A percentile compares a stretch with the other conserved stretches of the same genome.
Conservation (phyloP, 169 alveolate genomes). For the Pseudocohnilembus persalinus region DNA sequence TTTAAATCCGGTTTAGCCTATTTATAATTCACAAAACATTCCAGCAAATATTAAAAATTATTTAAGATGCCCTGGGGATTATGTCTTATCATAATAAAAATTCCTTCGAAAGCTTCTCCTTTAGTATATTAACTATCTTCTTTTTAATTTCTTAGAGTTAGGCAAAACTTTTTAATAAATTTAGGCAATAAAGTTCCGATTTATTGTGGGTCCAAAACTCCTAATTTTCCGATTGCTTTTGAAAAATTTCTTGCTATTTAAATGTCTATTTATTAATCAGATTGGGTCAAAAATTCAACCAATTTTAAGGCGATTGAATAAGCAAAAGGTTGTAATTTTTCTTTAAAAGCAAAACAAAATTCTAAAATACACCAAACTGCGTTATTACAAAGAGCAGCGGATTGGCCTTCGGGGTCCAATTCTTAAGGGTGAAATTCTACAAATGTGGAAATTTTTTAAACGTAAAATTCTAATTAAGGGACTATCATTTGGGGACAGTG, state of each 20-base stretch:
- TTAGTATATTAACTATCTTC: background rate
- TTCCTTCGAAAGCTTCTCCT: slow-evolving; percentile 23
- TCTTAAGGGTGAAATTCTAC: background rate
- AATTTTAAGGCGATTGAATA: background rate
- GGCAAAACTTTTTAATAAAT: slow-evolving; percentile 17
- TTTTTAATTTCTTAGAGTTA: slow-evolving; percentile 1
- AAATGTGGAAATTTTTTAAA: background rate
- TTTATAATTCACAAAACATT: slow-evolving; percentile 6
- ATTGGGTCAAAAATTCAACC: background rate
- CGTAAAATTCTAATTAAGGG: background rate
- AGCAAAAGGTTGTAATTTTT: background rate
- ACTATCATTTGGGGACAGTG: background rate
- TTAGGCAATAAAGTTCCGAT: background rate
- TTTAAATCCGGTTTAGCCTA: background rate
- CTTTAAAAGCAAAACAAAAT: background rate
- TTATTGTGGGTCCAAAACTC: background rate
- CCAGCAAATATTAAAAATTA: background rate
- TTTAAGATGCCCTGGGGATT: background rate
- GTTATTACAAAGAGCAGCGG: background rate
- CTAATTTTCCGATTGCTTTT: background rate
- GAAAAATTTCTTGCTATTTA: slow-evolving; percentile 12
- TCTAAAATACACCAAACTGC: background rate
- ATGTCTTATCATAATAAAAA: background rate
- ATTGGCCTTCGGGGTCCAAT: background rate
- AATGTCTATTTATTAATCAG: background rate